These are phyloP conservation scores for Isabelozyma heimii DNA, from an alignment of 805 yeast genomes.

Conservation along the genomic window DNA sequence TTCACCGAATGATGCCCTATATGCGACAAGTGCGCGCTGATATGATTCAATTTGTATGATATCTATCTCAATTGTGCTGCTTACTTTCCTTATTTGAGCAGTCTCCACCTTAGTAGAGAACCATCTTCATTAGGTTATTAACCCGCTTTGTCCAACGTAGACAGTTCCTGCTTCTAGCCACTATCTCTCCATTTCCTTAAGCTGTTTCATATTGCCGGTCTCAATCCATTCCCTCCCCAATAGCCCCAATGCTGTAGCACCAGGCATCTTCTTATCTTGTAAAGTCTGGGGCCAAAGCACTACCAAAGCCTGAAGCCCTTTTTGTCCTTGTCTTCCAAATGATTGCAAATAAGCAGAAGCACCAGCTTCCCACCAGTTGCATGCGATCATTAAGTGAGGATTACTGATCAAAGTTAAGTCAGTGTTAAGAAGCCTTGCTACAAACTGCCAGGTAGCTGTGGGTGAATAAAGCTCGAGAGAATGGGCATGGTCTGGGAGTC, in stretches of 20 bases:
- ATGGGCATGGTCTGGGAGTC: slow-evolving; percentile 22
- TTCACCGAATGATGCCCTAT: too few relatives aligned
- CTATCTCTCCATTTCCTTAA: slow-evolving; percentile 40
- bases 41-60: too few relatives aligned
- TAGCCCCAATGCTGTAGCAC: slow-evolving; percentile 73
- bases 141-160: too few relatives aligned
- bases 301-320: slow-evolving; percentile 50
- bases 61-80: too few relatives aligned
- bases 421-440: slow-evolving; percentile 70
- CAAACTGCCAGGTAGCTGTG: slow-evolving; percentile 57
- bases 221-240: slow-evolving; percentile 76
- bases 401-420: slow-evolving; percentile 51
- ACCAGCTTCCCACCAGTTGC: slow-evolving; percentile 92
- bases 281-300: slow-evolving; percentile 53
- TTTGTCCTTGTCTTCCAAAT: slow-evolving; percentile 70
- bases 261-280: slow-evolving; percentile 56
- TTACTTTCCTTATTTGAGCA: too few relatives aligned
- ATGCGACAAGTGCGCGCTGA: too few relatives aligned
- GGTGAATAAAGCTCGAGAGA: slow-evolving; percentile 53
- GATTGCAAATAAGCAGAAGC: slow-evolving; percentile 52
- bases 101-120: too few relatives aligned
- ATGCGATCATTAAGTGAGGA: slow-evolving; percentile 67
- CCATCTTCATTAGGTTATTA: too few relatives aligned
- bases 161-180: too few relatives aligned
- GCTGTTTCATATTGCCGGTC: slow-evolving; percentile 43